Percentiles rank a stretch among this genome's conserved stretches.
phyloP scores from a whole-genome alignment of 805 yeast species.

The Myxozyma sirexii region DNA sequence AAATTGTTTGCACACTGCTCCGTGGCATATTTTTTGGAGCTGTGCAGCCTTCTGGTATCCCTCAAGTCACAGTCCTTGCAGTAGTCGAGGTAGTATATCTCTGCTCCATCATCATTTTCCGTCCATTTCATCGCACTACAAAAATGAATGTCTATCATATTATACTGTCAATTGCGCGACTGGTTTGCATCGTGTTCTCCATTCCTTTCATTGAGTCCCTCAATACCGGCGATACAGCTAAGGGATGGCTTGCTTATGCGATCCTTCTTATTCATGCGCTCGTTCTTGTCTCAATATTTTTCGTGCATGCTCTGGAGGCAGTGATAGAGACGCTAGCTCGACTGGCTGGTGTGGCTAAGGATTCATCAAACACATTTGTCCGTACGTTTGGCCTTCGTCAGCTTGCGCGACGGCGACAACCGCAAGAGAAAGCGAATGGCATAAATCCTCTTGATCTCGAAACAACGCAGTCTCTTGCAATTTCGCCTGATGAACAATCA shows the following conservation, averaged over 20 bases:
- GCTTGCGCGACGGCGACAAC: conserved; percentile 28
- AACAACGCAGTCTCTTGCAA: background rate
- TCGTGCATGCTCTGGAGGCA: conserved; percentile 38
- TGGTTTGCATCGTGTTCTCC: conserved; percentile 34
- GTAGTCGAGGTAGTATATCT: conserved; percentile 37
- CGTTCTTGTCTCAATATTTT: conserved; percentile 38
- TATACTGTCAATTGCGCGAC: conserved; percentile 33
- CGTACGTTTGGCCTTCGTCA: conserved; percentile 35
- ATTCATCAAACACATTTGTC: conserved; percentile 23
- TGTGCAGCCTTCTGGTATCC: conserved; percentile 42
- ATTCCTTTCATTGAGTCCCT: conserved; percentile 39
- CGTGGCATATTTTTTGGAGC: conserved; percentile 43
- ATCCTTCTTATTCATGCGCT: conserved; percentile 41
- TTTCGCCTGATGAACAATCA: background rate
- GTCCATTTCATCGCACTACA: conserved; percentile 39
- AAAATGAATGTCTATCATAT: conserved; percentile 39
- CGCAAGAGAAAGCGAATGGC: conserved; percentile 11
- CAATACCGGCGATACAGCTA: conserved; percentile 27
- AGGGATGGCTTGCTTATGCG: conserved; percentile 42
- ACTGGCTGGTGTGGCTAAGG: conserved; percentile 21
- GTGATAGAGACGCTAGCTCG: conserved; percentile 37
- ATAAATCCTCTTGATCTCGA: background rate
- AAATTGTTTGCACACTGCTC: conserved; percentile 33
- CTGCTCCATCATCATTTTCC: conserved; percentile 30
- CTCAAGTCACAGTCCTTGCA: conserved; percentile 42